Evolutionary conservation across 73 alveolate species (phyloP).

Genomic region (Symbiodinium natans): DNA sequence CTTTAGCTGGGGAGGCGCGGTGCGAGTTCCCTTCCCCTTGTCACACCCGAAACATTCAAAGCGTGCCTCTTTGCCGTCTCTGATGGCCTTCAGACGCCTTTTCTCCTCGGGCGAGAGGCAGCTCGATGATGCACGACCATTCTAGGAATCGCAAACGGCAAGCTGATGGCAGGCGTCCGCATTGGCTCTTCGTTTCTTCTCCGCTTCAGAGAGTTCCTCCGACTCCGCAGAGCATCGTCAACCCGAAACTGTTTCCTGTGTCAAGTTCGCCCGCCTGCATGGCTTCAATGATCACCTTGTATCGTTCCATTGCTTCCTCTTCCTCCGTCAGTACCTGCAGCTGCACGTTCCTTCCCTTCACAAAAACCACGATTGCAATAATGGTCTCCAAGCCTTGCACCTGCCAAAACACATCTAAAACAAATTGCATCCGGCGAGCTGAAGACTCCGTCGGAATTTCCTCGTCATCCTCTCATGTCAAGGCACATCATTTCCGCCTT

Average conservation of each 20-base stretch:
- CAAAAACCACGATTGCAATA: too few species aligned
- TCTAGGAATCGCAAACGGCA: neutral
- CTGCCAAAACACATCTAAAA: too few species aligned
- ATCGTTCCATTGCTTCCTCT: conserved; percentile 75
- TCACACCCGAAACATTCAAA: neutral
- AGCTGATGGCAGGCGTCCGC: conserved; percentile 7
- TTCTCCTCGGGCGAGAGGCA: neutral
- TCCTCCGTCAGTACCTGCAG: conserved; percentile 70
- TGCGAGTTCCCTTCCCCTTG: too few species aligned
- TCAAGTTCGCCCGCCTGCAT: conserved; percentile 30
- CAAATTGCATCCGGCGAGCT: neutral
- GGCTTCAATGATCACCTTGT: conserved; percentile 83
- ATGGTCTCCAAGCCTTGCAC: too few species aligned
- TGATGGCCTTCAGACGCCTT: conserved; percentile 52
- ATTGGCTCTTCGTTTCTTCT: conserved; percentile 53
- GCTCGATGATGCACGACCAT: neutral
- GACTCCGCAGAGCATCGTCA: neutral
- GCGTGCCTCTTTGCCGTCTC: conserved; percentile 40
- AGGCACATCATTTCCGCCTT: neutral
- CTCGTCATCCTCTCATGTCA: conserved; percentile 24
- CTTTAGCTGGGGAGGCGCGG: too few species aligned
- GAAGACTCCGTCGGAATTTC: conserved; percentile 48
- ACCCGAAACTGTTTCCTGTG: neutral
- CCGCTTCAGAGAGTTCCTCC: conserved; percentile 74
- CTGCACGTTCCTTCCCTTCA: too few species aligned